phyloP scores from a whole-genome alignment of 768 basidiomycete species.

The Suillus sp. region DNA sequence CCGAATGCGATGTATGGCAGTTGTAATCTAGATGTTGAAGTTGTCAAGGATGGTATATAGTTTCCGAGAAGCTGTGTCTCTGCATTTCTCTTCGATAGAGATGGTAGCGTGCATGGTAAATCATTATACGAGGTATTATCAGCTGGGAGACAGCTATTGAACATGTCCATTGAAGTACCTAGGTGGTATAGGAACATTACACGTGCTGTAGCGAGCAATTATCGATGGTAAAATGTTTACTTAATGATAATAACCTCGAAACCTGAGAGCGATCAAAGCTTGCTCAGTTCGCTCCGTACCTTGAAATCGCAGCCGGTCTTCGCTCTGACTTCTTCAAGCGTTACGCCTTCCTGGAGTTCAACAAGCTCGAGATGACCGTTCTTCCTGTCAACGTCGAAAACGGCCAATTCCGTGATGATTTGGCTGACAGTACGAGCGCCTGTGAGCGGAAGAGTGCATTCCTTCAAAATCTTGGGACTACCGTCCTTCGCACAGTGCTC shows the following conservation, averaged over 20 bases:
- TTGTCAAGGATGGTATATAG: too few species aligned
- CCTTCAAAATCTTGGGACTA: constrained; percentile 80
- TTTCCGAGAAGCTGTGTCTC: neutral
- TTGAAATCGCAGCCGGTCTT: constrained; percentile 89
- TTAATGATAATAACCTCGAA: constrained; percentile 17
- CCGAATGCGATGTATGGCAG: too few species aligned
- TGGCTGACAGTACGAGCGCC: constrained; percentile 87
- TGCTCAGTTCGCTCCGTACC: constrained; percentile 53
- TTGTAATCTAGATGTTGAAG: too few species aligned
- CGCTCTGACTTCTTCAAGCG: constrained; percentile 78
- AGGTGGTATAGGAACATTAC: neutral
- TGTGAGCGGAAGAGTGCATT: constrained; percentile 85
- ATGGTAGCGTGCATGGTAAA: too few species aligned
- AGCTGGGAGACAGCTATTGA: neutral
- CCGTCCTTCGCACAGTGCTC: constrained; percentile 92
- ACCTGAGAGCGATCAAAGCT: constrained; percentile 36
- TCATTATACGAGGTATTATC: neutral
- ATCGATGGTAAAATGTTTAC: neutral
- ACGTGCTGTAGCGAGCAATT: neutral
- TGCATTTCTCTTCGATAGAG: too few species aligned
- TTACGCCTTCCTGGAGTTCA: constrained; percentile 84
- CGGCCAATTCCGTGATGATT: constrained; percentile 91
- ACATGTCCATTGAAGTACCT: neutral
- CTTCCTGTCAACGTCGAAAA: constrained; percentile 83
- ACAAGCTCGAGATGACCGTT: constrained; percentile 72